Evolutionary conservation across 2,329 filamentous ascomycete species (phyloP), one percentile per base, ranked within the genome.

Genomic region (Xylaria sp.): DNA sequence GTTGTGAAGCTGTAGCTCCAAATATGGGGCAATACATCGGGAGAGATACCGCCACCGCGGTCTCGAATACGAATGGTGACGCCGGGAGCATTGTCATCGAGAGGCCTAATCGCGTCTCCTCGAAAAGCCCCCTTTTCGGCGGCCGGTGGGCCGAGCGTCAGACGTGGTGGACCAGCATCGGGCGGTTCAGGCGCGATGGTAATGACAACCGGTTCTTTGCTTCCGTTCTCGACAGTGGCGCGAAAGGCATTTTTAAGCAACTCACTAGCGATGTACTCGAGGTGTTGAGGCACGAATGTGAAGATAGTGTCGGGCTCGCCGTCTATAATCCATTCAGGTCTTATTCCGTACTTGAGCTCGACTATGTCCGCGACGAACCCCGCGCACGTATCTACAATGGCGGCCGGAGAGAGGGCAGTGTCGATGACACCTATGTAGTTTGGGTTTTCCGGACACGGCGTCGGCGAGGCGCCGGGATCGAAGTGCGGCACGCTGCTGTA

Each of bases 1-100:
- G 96, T 99, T 23, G 95, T 97, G 79, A 97, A 99, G 70, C 93
- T 96, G 79, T 98, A 99, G 7, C 94, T 94, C 94, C 96, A 99
- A 66, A 99, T 94, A 72, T 95, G 91, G 4, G 91, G 90, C 39
- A 96, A 82, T 32, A 96, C 90, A 18, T 94, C 92, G 0, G 94
- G 93, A 0, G 90, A 87, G 64, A 99, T 98, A 41, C 96, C 96
- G 48, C 95, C 95, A 58, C 96, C 96, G n/a, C 94, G 90, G 78
- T 99, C 96, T 9, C 96, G 90, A 73, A 99, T 97, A 28, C 96
- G 90, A 74, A 99, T 97, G 0, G 96, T 98, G 13, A 99, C 93
- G 43, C 94, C 94, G 0, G 94, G 93, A 0, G 90, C 87, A 66
- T 89, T 86, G 74, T 90, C 87, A 69, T 89, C 87, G 6, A 90